These are phyloP conservation scores for Lactarius psammicola DNA, from an alignment of 768 basidiomycete genomes.

Conservation along the genomic window DNA sequence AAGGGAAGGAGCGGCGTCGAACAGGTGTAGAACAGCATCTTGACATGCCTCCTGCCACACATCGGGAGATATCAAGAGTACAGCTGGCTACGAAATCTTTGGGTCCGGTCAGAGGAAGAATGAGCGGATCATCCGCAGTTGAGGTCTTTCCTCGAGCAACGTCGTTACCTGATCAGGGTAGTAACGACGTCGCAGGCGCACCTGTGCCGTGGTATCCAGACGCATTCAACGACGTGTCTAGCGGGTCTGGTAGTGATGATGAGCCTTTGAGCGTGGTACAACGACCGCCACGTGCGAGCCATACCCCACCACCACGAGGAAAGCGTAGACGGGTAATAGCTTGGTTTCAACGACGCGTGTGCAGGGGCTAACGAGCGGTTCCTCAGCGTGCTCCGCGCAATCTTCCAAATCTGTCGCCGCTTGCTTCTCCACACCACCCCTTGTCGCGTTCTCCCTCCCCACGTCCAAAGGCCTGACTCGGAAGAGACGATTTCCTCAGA, in stretches of 20 bases:
- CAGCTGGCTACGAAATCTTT: neutral
- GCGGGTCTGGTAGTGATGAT: conserved; percentile 5
- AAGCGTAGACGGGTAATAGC: conserved; percentile 19
- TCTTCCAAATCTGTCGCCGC: conserved; percentile 18
- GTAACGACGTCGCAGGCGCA: neutral
- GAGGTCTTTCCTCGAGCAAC: neutral
- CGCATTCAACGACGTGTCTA: conserved; percentile 15
- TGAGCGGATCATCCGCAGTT: neutral
- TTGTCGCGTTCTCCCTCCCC: neutral
- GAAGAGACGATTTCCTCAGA: conserved; percentile 4
- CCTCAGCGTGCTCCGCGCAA: conserved; percentile 8
- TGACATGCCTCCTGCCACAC: neutral
- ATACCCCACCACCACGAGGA: conserved; percentile 1
- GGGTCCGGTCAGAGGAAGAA: neutral
- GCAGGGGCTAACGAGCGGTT: conserved; percentile 5
- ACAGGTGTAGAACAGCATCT: neutral
- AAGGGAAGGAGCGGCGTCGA: conserved; percentile 14
- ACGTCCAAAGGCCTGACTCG: neutral
- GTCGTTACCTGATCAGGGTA: neutral
- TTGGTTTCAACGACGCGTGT: neutral
- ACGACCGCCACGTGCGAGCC: neutral
- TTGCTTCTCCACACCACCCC: neutral
- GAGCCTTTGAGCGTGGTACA: neutral
- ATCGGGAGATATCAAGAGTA: neutral
- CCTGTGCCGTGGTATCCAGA: conserved; percentile 14